Evolutionary conservation across 1,284 basidiomycete genomes (phyloP).

Genomic region (Rhizoctonia solani): DNA sequence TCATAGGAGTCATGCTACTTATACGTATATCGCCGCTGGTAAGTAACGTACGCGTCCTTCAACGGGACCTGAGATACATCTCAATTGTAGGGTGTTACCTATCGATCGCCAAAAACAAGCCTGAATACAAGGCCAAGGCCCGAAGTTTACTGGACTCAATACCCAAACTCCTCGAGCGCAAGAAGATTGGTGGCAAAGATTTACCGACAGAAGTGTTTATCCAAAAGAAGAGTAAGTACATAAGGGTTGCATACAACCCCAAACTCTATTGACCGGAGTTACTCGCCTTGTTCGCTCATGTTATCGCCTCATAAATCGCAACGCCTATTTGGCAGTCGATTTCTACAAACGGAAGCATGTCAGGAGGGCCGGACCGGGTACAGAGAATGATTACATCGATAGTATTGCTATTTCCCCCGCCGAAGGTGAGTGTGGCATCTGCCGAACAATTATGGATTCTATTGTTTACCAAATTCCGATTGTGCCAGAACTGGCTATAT

Average conservation of each 20-base stretch:
- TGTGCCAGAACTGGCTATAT: conserved; percentile 30
- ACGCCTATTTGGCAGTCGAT: conserved; percentile 54
- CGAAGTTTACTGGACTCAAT: conserved; percentile 63
- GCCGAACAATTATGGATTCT: background rate
- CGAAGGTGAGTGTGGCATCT: conserved; percentile 56
- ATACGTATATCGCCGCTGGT: conserved; percentile 74
- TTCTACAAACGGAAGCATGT: conserved; percentile 71
- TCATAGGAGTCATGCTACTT: conserved; percentile 71
- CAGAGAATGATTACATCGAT: conserved; percentile 53
- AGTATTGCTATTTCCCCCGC: conserved; percentile 66
- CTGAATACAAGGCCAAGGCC: conserved; percentile 54
- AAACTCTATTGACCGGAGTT: conserved; percentile 12
- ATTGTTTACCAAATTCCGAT: background rate
- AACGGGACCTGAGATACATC: conserved; percentile 29
- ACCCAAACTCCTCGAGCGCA: conserved; percentile 61
- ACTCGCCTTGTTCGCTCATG: background rate
- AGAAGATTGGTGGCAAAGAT: conserved; percentile 66
- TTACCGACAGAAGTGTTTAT: conserved; percentile 75
- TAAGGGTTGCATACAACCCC: background rate
- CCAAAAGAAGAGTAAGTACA: conserved; percentile 63
- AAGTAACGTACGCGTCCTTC: conserved; percentile 34
- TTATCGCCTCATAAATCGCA: background rate
- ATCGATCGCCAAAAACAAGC: conserved; percentile 48
- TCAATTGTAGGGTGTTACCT: conserved; percentile 58
- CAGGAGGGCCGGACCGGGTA: conserved; percentile 54